Conservation (phyloP, 2,329 filamentous ascomycete genomes). For the Diaporthe helianthi region DNA sequence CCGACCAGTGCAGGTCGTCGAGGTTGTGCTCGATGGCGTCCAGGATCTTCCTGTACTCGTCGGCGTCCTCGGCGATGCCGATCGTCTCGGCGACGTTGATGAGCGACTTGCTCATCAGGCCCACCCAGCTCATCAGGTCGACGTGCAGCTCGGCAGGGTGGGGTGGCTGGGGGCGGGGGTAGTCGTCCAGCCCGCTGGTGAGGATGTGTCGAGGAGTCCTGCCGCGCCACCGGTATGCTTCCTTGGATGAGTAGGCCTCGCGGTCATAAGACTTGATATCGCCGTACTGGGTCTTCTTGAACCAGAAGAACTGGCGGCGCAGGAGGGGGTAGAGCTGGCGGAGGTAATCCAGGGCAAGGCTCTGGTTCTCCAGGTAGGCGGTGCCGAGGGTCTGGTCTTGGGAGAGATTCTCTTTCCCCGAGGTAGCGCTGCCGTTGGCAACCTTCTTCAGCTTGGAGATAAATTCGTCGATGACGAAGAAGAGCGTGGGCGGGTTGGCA, state of each 20-base stretch:
- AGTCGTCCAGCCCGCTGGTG: conserved; percentile 94
- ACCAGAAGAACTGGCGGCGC: conserved; percentile 92
- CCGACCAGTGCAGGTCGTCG: conserved; percentile 91
- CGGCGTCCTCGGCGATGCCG: conserved; percentile 77
- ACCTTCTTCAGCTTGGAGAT: conserved; percentile 74
- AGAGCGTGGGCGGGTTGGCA: conserved; percentile 94
- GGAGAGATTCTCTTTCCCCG: conserved; percentile 52
- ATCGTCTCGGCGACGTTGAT: conserved; percentile 79
- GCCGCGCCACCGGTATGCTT: conserved; percentile 95
- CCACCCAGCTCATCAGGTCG: conserved; percentile 95
- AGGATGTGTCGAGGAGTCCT: conserved; percentile 86
- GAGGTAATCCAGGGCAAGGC: conserved; percentile 74
- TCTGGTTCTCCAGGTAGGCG: conserved; percentile 71
- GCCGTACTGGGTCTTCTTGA: conserved; percentile 87
- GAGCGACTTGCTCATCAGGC: conserved; percentile 91
- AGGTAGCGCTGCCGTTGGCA: conserved; percentile 53
- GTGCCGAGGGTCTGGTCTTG: conserved; percentile 60
- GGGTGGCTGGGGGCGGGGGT: conserved; percentile 90
- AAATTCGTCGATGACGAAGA: conserved; percentile 85
- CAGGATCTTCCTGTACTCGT: conserved; percentile 74
- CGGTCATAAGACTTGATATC: conserved; percentile 93
- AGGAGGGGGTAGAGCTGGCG: conserved; percentile 83
- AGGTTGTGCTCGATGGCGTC: conserved; percentile 85
- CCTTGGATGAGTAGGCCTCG: conserved; percentile 84
- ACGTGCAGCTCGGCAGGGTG: conserved; percentile 96